A percentile compares a stretch with the other conserved stretches of the same genome.
Conservation (phyloP, 202 grass and related monocot genomes). For the Setaria viridis region DNA sequence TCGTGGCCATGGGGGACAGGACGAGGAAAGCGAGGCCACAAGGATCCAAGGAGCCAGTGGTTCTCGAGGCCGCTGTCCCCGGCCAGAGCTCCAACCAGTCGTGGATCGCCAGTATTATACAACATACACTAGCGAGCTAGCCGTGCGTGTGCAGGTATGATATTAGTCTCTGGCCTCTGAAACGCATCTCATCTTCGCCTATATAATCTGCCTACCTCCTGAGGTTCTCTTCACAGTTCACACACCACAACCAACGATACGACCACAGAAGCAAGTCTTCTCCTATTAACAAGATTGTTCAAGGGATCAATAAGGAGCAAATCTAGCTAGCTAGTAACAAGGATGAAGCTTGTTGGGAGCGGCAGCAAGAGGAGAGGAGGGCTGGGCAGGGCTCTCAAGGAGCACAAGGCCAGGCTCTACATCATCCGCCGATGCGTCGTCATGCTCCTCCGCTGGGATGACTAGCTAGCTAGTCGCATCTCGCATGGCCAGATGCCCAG, state of each 20-base stretch:
- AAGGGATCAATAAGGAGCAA: not conserved
- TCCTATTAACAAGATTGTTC: too few relatives aligned
- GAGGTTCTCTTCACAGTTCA: too few relatives aligned
- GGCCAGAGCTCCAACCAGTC: conserved; percentile 23
- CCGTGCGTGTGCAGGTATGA: not conserved
- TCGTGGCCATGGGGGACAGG: conserved; percentile 12
- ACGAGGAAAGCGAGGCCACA: conserved; percentile 44
- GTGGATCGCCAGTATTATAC: not conserved
- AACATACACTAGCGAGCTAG: not conserved
- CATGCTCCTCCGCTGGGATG: conserved; percentile 42
- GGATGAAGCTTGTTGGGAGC: conserved; percentile 41
- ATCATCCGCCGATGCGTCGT: conserved; percentile 44
- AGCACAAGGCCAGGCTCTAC: conserved; percentile 47
- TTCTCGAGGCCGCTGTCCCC: conserved; percentile 26
- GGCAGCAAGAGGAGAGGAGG: conserved; percentile 42
- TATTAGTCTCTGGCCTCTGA: not conserved
- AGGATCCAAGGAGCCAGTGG: conserved; percentile 19
- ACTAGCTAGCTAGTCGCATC: not conserved
- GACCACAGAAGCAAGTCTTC: too few relatives aligned
- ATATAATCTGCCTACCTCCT: conserved; percentile 20
- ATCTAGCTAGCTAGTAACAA: not conserved
- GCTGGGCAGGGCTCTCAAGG: conserved; percentile 31
- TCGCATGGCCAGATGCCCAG: not conserved
- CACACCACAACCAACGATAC: too few relatives aligned
- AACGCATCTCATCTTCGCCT: not conserved